Evolutionary conservation across 2,329 filamentous ascomycete genomes (phyloP), one percentile per base, ranked within the genome.

Genomic region (Arthrobotrys pseudoclavata): DNA sequence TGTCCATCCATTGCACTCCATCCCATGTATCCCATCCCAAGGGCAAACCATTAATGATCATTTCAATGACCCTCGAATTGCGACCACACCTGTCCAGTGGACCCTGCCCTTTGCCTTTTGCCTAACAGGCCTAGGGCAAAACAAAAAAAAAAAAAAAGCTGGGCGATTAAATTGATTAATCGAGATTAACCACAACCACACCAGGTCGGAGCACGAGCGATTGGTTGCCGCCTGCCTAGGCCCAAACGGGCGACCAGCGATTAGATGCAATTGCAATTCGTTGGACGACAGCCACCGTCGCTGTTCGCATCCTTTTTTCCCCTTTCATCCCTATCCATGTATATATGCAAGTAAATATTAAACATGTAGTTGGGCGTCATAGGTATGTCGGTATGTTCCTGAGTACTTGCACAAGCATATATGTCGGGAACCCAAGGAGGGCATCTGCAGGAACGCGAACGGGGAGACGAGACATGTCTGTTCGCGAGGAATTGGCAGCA

Each of bases 11-110:
- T n/a, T n/a, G n/a, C n/a, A n/a, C 1, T n/a, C 42, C n/a, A 20
- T 18, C 15, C 42, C 15, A 45, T 18, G 1, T 2, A 48, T 9
- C 3, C 15, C 47, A 50, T 15, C 37, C 22, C 57, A 47, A 62
- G 37, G 42, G 57, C 37, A 62, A 42, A 62, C 45, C 61, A 61
- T 50, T 50, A 50, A 50, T 50, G 47, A 50, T 62, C 70, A 75
- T 67, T 62, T 69, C 57, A 26, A 66, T 60, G 66, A 76, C 67
- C 71, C 61, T 70, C 72, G 67, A 68, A 76, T 76, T 70, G 72
- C 72, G 72, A 76, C 72, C 72, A 76, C 55, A 57, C 50, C 64
- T 50, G 48, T 64, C 72, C 67, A 55, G 55, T 31, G 48, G 48
- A 76, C 70, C 70, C 52, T 68, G 55, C 50, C 12, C 12, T 18